These are phyloP conservation scores for Apiospora saccharicola DNA, from an alignment of 2,329 filamentous ascomycete species.

Conservation along the genomic window DNA sequence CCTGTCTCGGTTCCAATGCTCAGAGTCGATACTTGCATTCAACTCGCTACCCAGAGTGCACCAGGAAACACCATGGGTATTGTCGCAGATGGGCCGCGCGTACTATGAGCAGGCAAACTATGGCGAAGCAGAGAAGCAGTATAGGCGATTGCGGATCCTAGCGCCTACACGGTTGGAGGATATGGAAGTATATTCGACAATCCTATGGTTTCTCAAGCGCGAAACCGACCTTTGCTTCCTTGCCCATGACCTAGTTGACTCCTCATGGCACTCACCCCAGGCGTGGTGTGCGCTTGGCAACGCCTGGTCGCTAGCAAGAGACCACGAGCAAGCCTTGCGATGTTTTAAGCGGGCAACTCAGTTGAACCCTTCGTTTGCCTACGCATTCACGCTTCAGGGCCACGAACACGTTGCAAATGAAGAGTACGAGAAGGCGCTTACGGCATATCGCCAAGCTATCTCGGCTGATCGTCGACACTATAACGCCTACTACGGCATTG, in stretches of 20 bases:
- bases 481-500: slow-evolving; percentile 96
- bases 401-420: slow-evolving; percentile 97
- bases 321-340: slow-evolving; percentile 92
- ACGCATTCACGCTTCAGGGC: slow-evolving; percentile 93
- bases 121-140: slow-evolving; percentile 84
- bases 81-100: slow-evolving; percentile 88
- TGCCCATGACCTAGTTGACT: slow-evolving; percentile 87
- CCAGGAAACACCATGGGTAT: slow-evolving; percentile 90
- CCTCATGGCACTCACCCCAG: slow-evolving; percentile 88
- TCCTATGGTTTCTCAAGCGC: slow-evolving; percentile 97
- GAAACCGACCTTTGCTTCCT: slow-evolving; percentile 92
- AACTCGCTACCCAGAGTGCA: slow-evolving; percentile 75
- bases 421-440: slow-evolving; percentile 93
- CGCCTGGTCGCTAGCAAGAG: slow-evolving; percentile 88
- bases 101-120: slow-evolving; percentile 92
- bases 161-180: slow-evolving; percentile 86
- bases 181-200: slow-evolving; percentile 98
- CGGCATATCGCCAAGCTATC: slow-evolving; percentile 86
- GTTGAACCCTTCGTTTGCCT: slow-evolving; percentile 87
- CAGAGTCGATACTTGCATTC: slow-evolving; percentile 79
- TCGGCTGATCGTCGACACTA: slow-evolving; percentile 89
- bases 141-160: slow-evolving; percentile 78
- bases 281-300: slow-evolving; percentile 97
- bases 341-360: slow-evolving; percentile 97
- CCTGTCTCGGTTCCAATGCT: slow-evolving; percentile 79